phyloP scores from a whole-genome alignment of 495 filamentous ascomycete genomes.

The Tetracladium marchalianum region DNA sequence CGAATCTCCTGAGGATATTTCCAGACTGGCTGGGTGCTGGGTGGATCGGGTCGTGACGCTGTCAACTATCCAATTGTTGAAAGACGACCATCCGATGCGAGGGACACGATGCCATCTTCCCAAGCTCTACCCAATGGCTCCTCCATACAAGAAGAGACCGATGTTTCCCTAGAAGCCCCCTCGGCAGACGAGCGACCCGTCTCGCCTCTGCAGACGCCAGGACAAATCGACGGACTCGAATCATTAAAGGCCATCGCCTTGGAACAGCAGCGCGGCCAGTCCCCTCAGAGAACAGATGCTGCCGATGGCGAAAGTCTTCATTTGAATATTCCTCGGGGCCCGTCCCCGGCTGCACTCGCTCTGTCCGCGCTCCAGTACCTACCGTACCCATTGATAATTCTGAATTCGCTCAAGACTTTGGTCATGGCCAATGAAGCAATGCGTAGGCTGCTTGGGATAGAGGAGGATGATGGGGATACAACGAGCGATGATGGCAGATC shows the following conservation, averaged over 20 bases:
- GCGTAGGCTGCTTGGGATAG: conserved; percentile 43
- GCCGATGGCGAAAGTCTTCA: conserved; percentile 3
- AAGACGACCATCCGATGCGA: conserved; percentile 1
- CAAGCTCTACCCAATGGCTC: background rate
- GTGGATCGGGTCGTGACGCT: no score
- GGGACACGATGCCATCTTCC: conserved; percentile 2
- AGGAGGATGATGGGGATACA: conserved; percentile 19
- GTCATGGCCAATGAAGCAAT: conserved; percentile 64
- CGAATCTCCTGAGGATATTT: no score
- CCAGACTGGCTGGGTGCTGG: no score
- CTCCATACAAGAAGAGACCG: background rate
- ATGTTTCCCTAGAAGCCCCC: background rate
- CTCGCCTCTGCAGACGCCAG: conserved; percentile 11
- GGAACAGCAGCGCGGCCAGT: conserved; percentile 4
- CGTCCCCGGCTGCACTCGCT: conserved; percentile 36
- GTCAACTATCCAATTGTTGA: no score
- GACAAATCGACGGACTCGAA: conserved; percentile 17
- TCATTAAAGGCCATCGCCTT: conserved; percentile 3
- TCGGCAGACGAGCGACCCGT: conserved; percentile 2
- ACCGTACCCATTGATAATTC: conserved; percentile 54
- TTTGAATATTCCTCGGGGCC: conserved; percentile 6
- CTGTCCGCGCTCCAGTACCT: conserved; percentile 59
- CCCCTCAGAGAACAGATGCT: conserved; percentile 6
- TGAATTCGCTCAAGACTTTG: conserved; percentile 52
- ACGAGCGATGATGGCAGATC: conserved; percentile 22